Base-by-base conservation (phyloP, 441 rosid genomes). In the Hura crepitans region DNA sequence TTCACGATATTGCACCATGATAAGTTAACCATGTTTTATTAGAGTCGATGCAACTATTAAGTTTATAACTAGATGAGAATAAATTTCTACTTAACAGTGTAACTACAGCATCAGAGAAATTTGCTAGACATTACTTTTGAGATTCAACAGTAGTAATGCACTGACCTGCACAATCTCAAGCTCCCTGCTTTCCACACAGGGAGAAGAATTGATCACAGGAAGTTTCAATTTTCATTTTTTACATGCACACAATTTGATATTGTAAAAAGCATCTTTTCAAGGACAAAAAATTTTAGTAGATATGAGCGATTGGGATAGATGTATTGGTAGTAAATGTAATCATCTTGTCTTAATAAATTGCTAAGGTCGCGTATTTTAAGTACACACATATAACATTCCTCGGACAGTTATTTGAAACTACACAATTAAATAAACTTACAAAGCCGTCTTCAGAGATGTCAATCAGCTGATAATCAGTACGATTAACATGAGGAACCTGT, bases 401-500 rank as follows among this genome's bases (percentile, higher is more conserved):
- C 15, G 17, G 56, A 27, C 27, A 5, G 12, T 8, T n/a, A 51
- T 28, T 42, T 31, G 22, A 62, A 56, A 55, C 13, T 46, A 33
- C 6, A 22, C 46, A 54, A 46, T 17, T 20, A 22, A 49, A 51
- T 6, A 35, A 27, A 64, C 82, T 79, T 82, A 94, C 98, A 86
- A 91, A 91, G 67, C 97, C 96, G 82, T 94, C 96, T 81, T 92
- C 97, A 75, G 94, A 92, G 75, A 92, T 94, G 75, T 90, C 97
- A 84, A 92, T 90, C 81, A 90, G 83, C 83, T 92, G 96, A 73
- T 87, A 94, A 66, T 92, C 94, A 60, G 83, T 81, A 74, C 97
- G 99, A 60, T 63, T 92, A 58, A 92, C 96, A 83, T 90, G 96
- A n/a, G 99, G 97, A 78, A 89, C 96, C 97, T 93, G 78, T 33